Conservation (phyloP, 345 rosid genomes). For the Citrus unshiu region DNA sequence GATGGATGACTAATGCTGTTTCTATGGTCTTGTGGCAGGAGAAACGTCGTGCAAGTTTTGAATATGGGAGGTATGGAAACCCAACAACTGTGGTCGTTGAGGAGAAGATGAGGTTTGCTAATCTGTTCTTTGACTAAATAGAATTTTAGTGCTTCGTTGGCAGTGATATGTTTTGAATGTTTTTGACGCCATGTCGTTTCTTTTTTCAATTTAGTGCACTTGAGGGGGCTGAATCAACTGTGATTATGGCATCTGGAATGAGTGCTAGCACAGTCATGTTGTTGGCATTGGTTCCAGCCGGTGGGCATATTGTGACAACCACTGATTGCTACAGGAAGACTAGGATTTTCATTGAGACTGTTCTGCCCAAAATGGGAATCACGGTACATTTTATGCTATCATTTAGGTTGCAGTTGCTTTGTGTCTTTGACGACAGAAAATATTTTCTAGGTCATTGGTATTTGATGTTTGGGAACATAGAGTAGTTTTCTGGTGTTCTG, state of each 20-base stretch:
- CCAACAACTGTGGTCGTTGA: slow-evolving; percentile 84
- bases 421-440: neutral
- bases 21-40: slow-evolving; percentile 45
- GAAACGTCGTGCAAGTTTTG: slow-evolving; percentile 78
- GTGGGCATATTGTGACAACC: slow-evolving; percentile 93
- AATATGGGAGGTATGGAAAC: slow-evolving; percentile 97
- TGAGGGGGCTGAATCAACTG: slow-evolving; percentile 93
- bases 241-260: slow-evolving; percentile 98
- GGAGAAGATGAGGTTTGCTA: slow-evolving; percentile 77
- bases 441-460: neutral
- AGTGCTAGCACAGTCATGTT: slow-evolving; percentile 91
- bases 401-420: neutral
- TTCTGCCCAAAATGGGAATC: slow-evolving; percentile 95
- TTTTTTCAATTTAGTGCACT: slow-evolving; percentile 58
- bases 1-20: neutral
- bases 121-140: neutral
- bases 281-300: slow-evolving; percentile 94
- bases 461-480: neutral
- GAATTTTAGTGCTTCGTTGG: neutral
- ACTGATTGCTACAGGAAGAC: slow-evolving; percentile 96
- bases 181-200: neutral
- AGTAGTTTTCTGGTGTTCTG: neutral
- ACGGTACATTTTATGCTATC: slow-evolving; percentile 33
- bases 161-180: neutral
- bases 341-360: slow-evolving; percentile 85